Evolutionary conservation across 2,329 filamentous ascomycete genomes (phyloP).

Genomic region (Orbilia ellipsospora): DNA sequence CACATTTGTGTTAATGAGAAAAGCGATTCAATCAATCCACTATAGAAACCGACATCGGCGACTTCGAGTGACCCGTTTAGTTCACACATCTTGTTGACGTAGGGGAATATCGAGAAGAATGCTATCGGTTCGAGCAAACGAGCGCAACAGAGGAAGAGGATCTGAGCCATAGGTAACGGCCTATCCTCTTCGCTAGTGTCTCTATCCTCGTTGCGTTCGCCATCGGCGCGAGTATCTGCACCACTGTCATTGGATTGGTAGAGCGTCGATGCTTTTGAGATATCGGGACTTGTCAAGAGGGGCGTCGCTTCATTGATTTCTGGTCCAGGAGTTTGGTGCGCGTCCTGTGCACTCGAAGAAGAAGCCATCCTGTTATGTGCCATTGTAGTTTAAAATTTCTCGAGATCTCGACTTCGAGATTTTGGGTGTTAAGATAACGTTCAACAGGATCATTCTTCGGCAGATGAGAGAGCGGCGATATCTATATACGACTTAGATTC

Average conservation of each 20-base stretch:
- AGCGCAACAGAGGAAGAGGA: conserved; percentile 78
- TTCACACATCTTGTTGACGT: conserved; percentile 80
- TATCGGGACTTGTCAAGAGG: background rate
- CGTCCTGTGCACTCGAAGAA: background rate
- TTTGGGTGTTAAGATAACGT: no score
- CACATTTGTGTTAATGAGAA: conserved; percentile 80
- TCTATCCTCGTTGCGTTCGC: background rate
- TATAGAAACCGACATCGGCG: conserved; percentile 82
- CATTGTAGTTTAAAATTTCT: no score
- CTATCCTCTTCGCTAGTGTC: conserved; percentile 63
- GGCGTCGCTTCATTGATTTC: background rate
- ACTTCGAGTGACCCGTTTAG: conserved; percentile 72
- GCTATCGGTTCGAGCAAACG: conserved; percentile 79
- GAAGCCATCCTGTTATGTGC: no score
- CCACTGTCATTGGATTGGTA: no score
- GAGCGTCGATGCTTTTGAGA: background rate
- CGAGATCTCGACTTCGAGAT: no score
- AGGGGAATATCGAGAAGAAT: conserved; percentile 86
- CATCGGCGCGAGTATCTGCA: no score
- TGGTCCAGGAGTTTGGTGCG: no score
- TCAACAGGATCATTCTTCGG: no score
- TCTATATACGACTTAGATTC: no score
- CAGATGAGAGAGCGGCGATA: no score
- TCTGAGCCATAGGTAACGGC: conserved; percentile 72
- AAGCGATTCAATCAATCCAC: conserved; percentile 77